Evolutionary conservation across 371 early-diverging fungal genomes (phyloP).

Genomic region (Mucor lusitanicus): DNA sequence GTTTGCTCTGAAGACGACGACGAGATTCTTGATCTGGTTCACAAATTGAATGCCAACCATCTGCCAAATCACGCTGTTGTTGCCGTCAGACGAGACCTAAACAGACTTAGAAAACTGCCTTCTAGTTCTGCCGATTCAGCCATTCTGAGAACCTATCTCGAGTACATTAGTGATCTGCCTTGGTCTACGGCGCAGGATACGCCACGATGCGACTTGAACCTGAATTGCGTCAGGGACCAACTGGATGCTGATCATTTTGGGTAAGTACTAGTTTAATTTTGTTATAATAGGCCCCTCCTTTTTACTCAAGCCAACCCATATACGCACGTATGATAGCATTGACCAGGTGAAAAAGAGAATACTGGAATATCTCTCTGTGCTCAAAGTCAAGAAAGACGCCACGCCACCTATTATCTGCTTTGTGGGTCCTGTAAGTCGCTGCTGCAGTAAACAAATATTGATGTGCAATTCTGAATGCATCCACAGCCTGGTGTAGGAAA

Average conservation of each 20-base stretch:
- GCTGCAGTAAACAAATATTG: background rate
- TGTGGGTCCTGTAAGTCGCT: conserved; percentile 57
- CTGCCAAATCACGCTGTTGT: conserved; percentile 67
- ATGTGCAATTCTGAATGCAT: background rate
- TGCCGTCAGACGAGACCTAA: conserved; percentile 68
- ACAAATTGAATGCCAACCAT: conserved; percentile 56
- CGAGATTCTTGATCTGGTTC: conserved; percentile 62
- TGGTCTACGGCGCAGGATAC: conserved; percentile 60
- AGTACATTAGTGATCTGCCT: conserved; percentile 77
- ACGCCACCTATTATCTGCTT: conserved; percentile 83
- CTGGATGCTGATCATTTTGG: conserved; percentile 85
- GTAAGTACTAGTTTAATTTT: conserved; percentile 10
- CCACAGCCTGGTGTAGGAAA: conserved; percentile 79
- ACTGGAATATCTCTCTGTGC: conserved; percentile 80
- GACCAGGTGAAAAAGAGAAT: conserved; percentile 83
- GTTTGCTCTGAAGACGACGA: conserved; percentile 51
- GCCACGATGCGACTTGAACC: conserved; percentile 45
- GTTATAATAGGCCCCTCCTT: background rate
- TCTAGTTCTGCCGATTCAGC: conserved; percentile 77
- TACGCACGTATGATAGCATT: conserved; percentile 46
- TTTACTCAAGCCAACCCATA: background rate
- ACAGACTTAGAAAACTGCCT: conserved; percentile 72
- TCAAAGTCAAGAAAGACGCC: conserved; percentile 73
- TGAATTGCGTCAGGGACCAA: conserved; percentile 61
- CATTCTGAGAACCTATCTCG: conserved; percentile 77